Evolutionary conservation across 169 alveolate species (phyloP).

Genomic region (Babesia microti): DNA sequence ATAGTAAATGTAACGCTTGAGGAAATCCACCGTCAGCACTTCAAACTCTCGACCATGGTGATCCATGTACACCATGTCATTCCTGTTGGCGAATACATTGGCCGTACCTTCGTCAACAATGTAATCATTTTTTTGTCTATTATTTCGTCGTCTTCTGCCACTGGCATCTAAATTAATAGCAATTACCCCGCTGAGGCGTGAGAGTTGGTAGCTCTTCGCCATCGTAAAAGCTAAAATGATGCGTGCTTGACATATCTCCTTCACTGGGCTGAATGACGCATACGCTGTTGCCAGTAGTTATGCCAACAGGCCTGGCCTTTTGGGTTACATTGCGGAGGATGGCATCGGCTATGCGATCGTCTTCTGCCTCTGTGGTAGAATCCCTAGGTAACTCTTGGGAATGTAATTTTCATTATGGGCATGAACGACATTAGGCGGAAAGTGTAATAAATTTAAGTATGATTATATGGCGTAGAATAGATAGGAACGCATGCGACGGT

Average conservation of each 20-base stretch:
- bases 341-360: slow-evolving; percentile 60
- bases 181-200: slow-evolving; percentile 15
- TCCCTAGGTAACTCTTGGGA: slow-evolving; percentile 47
- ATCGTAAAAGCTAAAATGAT: slow-evolving; percentile 26
- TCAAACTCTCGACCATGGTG: slow-evolving; percentile 55
- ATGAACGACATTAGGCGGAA: slow-evolving; percentile 10
- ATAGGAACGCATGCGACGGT: no score
- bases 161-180: slow-evolving; percentile 20
- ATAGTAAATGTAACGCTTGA: slow-evolving; percentile 57
- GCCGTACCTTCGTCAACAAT: slow-evolving; percentile 43
- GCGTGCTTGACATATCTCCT: slow-evolving; percentile 45
- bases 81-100: slow-evolving; percentile 43
- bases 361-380: slow-evolving; percentile 56
- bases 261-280: slow-evolving; percentile 59
- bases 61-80: slow-evolving; percentile 56
- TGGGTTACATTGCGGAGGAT: slow-evolving; percentile 58
- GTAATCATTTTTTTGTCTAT: slow-evolving; percentile 23
- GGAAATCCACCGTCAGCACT: slow-evolving; percentile 46
- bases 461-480: slow-evolving; percentile 16
- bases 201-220: slow-evolving; percentile 11
- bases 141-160: slow-evolving; percentile 1
- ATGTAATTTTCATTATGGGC: slow-evolving; percentile 12
- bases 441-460: slow-evolving; percentile 13
- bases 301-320: slow-evolving; percentile 53
- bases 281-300: slow-evolving; percentile 24